phyloP scores from a whole-genome alignment of 2,329 filamentous ascomycete species.

The Geosmithia morbida region DNA sequence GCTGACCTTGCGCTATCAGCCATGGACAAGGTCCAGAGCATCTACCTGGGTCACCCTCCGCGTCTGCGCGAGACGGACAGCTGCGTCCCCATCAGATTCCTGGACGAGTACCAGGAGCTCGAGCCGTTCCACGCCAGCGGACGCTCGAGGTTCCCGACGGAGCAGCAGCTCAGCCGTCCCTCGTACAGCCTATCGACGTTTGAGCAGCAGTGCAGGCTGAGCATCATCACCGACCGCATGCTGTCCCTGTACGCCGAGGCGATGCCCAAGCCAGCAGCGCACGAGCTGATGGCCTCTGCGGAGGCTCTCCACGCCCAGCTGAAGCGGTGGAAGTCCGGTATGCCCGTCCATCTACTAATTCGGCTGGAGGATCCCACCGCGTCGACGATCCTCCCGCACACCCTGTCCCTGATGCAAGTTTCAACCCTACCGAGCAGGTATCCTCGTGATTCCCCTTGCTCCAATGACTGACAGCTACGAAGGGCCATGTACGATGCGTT shows the following conservation, averaged over 20 bases:
- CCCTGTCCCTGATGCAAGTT: constrained; percentile 21
- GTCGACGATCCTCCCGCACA: constrained; percentile 21
- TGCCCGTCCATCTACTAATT: constrained; percentile 27
- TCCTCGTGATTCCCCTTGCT: neutral
- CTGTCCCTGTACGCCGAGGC: constrained; percentile 29
- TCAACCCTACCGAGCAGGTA: neutral
- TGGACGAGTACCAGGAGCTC: constrained; percentile 35
- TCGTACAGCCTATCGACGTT: constrained; percentile 28
- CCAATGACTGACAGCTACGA: neutral
- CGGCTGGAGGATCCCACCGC: constrained; percentile 12
- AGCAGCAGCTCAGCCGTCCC: constrained; percentile 11
- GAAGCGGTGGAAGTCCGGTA: constrained; percentile 21
- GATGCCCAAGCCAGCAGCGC: constrained; percentile 17
- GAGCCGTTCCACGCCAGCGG: constrained; percentile 34
- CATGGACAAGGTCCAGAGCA: constrained; percentile 35
- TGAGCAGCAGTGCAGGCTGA: constrained; percentile 24
- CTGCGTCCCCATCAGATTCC: constrained; percentile 28
- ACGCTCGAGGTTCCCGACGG: constrained; percentile 12
- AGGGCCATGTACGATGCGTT: constrained; percentile 34
- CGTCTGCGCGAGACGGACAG: constrained; percentile 29
- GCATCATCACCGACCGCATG: constrained; percentile 29
- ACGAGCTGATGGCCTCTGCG: constrained; percentile 19
- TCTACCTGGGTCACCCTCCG: constrained; percentile 38
- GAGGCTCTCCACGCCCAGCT: constrained; percentile 23
- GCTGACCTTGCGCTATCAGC: constrained; percentile 5